These are phyloP conservation scores for Adenanthera pavonina DNA, from an alignment of 306 rosid species.

Conservation along the genomic window DNA sequence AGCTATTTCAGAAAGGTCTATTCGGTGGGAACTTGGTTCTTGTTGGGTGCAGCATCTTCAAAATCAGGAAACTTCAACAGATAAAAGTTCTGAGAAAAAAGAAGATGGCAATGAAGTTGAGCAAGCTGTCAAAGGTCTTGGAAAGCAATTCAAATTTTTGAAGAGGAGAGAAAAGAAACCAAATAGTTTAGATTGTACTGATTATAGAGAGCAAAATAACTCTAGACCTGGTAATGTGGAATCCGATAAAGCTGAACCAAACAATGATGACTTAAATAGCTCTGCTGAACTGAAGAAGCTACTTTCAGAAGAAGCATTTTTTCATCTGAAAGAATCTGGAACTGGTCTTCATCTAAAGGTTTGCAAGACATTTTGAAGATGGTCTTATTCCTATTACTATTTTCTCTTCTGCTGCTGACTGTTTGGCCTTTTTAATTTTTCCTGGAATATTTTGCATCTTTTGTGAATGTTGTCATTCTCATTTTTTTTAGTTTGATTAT, in stretches of 20 bases:
- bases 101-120: constrained; percentile 52
- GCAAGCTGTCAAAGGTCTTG: constrained; percentile 83
- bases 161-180: constrained; percentile 78
- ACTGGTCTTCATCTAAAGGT: constrained; percentile 92
- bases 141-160: constrained; percentile 83
- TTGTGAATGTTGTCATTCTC: neutral
- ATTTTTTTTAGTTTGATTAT: neutral
- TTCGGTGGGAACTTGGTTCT: constrained; percentile 98
- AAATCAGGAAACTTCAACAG: constrained; percentile 63
- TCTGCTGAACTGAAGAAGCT: constrained; percentile 60
- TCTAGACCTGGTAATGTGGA: constrained; percentile 34
- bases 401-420: neutral
- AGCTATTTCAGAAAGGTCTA: constrained; percentile 51
- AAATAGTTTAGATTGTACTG: constrained; percentile 32
- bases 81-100: constrained; percentile 43
- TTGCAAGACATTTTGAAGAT: constrained; percentile 32
- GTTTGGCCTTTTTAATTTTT: neutral
- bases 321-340: constrained; percentile 75
- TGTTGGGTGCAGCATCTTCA: constrained; percentile 94
- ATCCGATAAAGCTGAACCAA: constrained; percentile 47
- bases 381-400: constrained; percentile 6
- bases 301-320: constrained; percentile 68
- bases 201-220: constrained; percentile 51
- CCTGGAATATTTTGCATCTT: neutral
- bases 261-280: constrained; percentile 48